Base-by-base conservation (phyloP, 768 basidiomycete genomes). In the Tulasnella sp. region DNA sequence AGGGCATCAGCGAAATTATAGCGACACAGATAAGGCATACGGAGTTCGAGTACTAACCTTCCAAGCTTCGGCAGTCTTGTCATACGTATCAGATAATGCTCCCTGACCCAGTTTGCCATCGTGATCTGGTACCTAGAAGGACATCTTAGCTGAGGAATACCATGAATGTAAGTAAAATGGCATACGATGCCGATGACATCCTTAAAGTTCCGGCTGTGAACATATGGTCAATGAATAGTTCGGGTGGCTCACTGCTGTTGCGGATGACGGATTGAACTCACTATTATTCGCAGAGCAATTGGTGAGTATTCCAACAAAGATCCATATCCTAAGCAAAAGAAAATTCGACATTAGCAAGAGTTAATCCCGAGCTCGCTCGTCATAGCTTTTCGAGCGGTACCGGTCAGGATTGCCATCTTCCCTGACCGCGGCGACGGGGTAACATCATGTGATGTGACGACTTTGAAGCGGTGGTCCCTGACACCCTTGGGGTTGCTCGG, bases 1-100 rank as follows among this genome's bases (percentile, higher is more conserved):
- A n/a, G n/a, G 3, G 15, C 26, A 23, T 29, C 26, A n/a, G n/a
- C 48, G 37, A 16, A 13, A 20, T 48, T 20, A 3, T 20, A 16
- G 46, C 11, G 5, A 48, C 39, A 9, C 77, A 15, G 37, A 15
- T 23, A 3, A 48, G 15, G 46, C 3, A 13, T 20, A 15, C 5
- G 15, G 18, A 48, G 46, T 5, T 9, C 6, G 46, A 3, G 3
- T n/a, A 16, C 61, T 3, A 35, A 87, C 87, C 77, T 82, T 81
- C 89, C 88, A 89, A 4, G 85, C 86, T 16, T 85, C 85, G 69
- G 87, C 88, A 0, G 88, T 90, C 20, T 84, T 70, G 48, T 90
- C 90, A 79, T 90, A 88, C 29, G 86, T 81, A 2, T 84, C 85
- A 11, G 86, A 83, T 0, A 89, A 85, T 11, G 83, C 81, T 32